Percentiles rank a stretch among this genome's conserved stretches.
These are phyloP conservation scores for Fusarium caatingaense DNA, from an alignment of 2,329 filamentous ascomycete genomes.

Conservation along the genomic window DNA sequence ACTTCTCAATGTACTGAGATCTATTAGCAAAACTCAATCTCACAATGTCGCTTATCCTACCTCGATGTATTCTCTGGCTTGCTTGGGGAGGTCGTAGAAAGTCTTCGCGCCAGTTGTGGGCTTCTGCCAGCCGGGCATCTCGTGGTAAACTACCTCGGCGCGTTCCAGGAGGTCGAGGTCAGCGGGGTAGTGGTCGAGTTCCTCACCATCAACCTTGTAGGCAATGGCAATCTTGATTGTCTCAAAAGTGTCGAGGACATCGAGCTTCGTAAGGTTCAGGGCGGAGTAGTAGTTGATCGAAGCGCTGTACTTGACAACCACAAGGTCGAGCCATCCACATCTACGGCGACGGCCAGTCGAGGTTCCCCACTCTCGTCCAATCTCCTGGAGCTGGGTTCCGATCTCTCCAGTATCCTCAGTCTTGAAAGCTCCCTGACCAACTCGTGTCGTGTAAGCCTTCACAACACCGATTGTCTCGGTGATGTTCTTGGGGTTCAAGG, in stretches of 20 bases:
- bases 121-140: constrained; percentile 30
- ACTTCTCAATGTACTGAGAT: constrained; percentile 11
- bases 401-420: constrained; percentile 13
- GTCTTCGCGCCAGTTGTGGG: constrained; percentile 17
- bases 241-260: constrained; percentile 25
- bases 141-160: constrained; percentile 22
- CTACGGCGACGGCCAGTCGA: constrained; percentile 15
- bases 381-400: constrained; percentile 16
- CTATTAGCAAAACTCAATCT: neutral
- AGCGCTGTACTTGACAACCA: constrained; percentile 17
- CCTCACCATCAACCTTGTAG: constrained; percentile 17
- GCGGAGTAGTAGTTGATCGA: constrained; percentile 17
- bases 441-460: constrained; percentile 11
- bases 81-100: constrained; percentile 19
- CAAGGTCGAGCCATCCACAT: constrained; percentile 22
- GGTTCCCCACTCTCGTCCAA: constrained; percentile 4
- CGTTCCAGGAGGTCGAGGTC: constrained; percentile 7
- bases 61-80: constrained; percentile 22
- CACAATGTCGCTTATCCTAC: neutral
- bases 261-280: constrained; percentile 24
- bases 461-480: constrained; percentile 7
- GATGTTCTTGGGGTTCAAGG: constrained; percentile 9
- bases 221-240: constrained; percentile 24
- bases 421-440: constrained; percentile 12
- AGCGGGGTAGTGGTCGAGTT: constrained; percentile 14